Evolutionary conservation across 345 rosid genomes (phyloP), one percentile per base, ranked within the genome.

Genomic region (Populus pruinosa): DNA sequence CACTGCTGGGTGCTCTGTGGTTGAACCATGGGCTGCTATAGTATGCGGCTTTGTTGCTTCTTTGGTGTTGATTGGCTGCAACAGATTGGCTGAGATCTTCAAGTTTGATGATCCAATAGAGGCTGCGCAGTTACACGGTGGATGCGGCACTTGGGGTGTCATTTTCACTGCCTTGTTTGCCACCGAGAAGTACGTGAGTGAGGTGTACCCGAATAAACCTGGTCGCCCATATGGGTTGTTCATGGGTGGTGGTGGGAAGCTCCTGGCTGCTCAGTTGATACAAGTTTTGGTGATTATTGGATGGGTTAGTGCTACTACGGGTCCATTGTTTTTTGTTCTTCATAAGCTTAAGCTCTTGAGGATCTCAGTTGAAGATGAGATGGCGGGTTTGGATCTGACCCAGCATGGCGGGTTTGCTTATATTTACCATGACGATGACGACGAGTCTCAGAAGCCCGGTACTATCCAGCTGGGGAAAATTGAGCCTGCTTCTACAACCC

Each of bases 321-420:
- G 98, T 3, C 83, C 93, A 21, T 73, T 94, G 75, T 94, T 94
- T 59, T 89, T 71, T 7, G 17, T 89, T 0, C 92, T 94, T 5
- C 83, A 86, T 38, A 85, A 83, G 74, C 84, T 94, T 0, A 83
- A 85, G n/a, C 84, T 94, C 9, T 71, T 94, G 64, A 73, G 98
- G 80, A 90, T 94, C 56, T 94, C 98, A 5, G 39, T 85, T 1
- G 84, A 89, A 6, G 98, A 93, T 77, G 98, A 94, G 81, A 86
- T 88, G 92, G 81, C 86, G 21, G 98, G 98, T 13, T 91, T 94
- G 97, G 98, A 94, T 73, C 41, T 89, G 69, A 86, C 98, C 76
- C 85, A 95, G 9, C 98, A 94, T 20, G 98, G 98, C 2, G 98
- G 98, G 1, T 88, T 91, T 59, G 98, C 98, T 33, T 94, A 94